Evolutionary conservation across 352 stramenopile species (phyloP).

Genomic region (Pythium guiyangense): DNA sequence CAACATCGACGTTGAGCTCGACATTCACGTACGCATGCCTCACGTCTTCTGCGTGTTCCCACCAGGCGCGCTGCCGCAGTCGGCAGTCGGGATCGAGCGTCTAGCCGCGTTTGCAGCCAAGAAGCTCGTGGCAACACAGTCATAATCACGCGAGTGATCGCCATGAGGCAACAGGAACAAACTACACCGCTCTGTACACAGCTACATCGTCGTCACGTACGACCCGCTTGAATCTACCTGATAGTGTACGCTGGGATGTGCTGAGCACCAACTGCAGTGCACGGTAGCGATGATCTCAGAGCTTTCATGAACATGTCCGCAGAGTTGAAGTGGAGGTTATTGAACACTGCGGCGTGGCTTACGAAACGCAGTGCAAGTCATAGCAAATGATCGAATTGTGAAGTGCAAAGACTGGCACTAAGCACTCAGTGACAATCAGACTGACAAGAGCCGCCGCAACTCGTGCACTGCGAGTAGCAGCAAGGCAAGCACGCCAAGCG

Average conservation of each 20-base stretch:
- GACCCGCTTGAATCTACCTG: slow-evolving; percentile 14
- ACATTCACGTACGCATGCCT: slow-evolving; percentile 28
- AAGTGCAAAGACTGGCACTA: too few species aligned
- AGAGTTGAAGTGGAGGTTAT: too few species aligned
- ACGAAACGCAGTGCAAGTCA: too few species aligned
- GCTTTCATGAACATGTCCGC: slow-evolving; percentile 65
- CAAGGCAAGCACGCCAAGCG: too few species aligned
- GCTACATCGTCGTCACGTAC: neutral
- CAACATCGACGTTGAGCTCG: slow-evolving; percentile 29
- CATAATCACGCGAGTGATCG: neutral
- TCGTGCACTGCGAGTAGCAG: too few species aligned
- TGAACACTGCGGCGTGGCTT: too few species aligned
- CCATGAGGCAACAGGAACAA: neutral
- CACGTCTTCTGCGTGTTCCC: slow-evolving; percentile 39
- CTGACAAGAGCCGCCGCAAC: too few species aligned
- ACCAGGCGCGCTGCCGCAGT: slow-evolving; percentile 17
- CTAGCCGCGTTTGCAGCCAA: slow-evolving; percentile 32
- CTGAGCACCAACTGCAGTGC: slow-evolving; percentile 34
- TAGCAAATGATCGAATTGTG: too few species aligned
- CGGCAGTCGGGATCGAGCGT: slow-evolving; percentile 24
- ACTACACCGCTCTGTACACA: too few species aligned
- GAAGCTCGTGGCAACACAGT: slow-evolving; percentile 6
- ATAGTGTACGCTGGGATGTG: slow-evolving; percentile 35
- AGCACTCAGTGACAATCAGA: too few species aligned
- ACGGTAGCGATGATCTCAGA: slow-evolving; percentile 39